Evolutionary conservation across 495 filamentous ascomycete genomes (phyloP), one percentile per base, ranked within the genome.

Genomic region (Trichocladium uniseriatum): DNA sequence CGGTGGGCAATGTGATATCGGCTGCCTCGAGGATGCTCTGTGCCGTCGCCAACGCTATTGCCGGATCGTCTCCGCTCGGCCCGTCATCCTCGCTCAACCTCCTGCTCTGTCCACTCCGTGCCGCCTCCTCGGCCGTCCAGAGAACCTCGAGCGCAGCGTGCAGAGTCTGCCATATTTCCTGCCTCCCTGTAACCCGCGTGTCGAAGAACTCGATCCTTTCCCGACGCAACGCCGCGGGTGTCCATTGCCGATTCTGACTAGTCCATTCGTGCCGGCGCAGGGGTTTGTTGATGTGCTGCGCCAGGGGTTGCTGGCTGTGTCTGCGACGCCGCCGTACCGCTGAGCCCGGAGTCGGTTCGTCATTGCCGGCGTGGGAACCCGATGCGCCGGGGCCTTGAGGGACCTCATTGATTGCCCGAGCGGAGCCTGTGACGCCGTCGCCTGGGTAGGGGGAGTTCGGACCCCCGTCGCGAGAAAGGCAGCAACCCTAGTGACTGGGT

Each of bases 121-220:
- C 52, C 6, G 51, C 56, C 14, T 38, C 51, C 39, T 70, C 66
- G 0, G 59, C 59, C 18, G 61, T 61, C 65, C 79, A 81, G 54
- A 94, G 56, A 15, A 86, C 64, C 45, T 85, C 77, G 13, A 85
- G 68, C 0, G 82, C 85, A 0, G 78, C 67, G 22, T 74, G 74
- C 10, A 95, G 52, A 1, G 87, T 83, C 34, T 75, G 76, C 90
- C 90, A 97, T 35, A 90, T 72, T 56, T 94, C 87, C 13, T 74
- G 52, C 6, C 79, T 74, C 9, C 89, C 88, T 5, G 83, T 83
- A 3, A 92, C 86, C 28, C 86, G 70, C 3, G 90, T 97, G 46
- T 89, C 84, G 54, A 87, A 92, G 68, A 89, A 92, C 49, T 86
- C 86, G 20, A 64, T 62, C 31, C 76, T 65, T 52, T 79, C 73